Evolutionary conservation across 2,329 filamentous ascomycete species (phyloP).

Genomic region (Lasiodiplodia citricola): DNA sequence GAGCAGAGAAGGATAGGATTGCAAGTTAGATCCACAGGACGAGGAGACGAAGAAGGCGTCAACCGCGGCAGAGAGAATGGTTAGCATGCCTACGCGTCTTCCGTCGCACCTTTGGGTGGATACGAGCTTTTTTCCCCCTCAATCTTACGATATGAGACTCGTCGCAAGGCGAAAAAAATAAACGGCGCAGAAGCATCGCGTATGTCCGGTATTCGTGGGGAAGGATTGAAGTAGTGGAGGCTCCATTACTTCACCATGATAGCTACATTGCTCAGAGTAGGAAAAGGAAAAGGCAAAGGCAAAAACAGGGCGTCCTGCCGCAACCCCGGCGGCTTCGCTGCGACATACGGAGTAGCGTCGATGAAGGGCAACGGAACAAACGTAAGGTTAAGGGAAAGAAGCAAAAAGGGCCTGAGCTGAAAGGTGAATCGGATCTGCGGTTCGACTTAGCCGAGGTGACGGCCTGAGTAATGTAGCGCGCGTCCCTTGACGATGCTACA

Average conservation of each 20-base stretch:
- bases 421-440: background rate
- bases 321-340: background rate
- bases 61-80: background rate
- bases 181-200: background rate
- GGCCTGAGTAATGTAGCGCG: background rate
- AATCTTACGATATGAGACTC: background rate
- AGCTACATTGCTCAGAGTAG: background rate
- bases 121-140: background rate
- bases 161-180: background rate
- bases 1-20: background rate
- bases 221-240: background rate
- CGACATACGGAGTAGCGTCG: background rate
- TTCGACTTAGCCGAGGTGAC: background rate
- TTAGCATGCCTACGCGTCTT: background rate
- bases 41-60: background rate
- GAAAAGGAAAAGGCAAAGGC: too few relatives aligned
- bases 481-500: background rate
- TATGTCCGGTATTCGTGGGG: background rate
- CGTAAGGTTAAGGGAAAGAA: background rate
- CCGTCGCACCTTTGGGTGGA: background rate
- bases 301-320: constrained; percentile 7
- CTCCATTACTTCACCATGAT: background rate
- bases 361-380: background rate
- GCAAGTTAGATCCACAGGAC: background rate
- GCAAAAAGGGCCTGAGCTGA: background rate